These are phyloP conservation scores for Sclerotinia nivalis DNA, from an alignment of 2,329 filamentous ascomycete species.

Conservation along the genomic window DNA sequence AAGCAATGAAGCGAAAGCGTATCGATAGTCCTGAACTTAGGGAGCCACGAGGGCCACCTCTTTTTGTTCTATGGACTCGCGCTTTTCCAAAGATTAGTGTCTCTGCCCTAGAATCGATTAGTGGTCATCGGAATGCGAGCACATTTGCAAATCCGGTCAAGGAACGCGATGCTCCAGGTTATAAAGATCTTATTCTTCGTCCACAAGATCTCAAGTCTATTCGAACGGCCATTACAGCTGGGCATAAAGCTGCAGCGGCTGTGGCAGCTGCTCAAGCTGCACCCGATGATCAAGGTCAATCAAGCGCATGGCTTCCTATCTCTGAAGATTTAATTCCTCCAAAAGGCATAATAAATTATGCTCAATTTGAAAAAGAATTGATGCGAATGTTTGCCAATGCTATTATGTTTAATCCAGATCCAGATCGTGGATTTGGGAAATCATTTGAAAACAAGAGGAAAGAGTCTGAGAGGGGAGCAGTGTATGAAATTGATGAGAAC, in stretches of 20 bases:
- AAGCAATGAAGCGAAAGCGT: constrained; percentile 57
- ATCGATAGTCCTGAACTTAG: constrained; percentile 38
- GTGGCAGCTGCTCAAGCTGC: constrained; percentile 60
- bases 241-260: constrained; percentile 64
- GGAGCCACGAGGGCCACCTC: constrained; percentile 55
- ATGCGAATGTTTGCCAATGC: constrained; percentile 98
- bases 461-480: constrained; percentile 45
- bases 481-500: constrained; percentile 75
- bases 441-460: constrained; percentile 44
- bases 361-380: constrained; percentile 88
- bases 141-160: constrained; percentile 77
- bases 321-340: constrained; percentile 80
- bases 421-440: constrained; percentile 62
- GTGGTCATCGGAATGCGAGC: constrained; percentile 74
- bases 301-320: constrained; percentile 65
- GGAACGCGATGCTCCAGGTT: constrained; percentile 74
- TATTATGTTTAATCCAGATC: constrained; percentile 95
- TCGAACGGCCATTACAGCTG: constrained; percentile 71
- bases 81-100: constrained; percentile 73
- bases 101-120: constrained; percentile 73
- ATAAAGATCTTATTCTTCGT: constrained; percentile 70
- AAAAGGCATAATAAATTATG: constrained; percentile 87
- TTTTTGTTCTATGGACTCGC: constrained; percentile 73
- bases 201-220: constrained; percentile 79
- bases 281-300: constrained; percentile 51